Conservation (phyloP, 139 green algal genomes). For the Coelastrella sp. region DNA sequence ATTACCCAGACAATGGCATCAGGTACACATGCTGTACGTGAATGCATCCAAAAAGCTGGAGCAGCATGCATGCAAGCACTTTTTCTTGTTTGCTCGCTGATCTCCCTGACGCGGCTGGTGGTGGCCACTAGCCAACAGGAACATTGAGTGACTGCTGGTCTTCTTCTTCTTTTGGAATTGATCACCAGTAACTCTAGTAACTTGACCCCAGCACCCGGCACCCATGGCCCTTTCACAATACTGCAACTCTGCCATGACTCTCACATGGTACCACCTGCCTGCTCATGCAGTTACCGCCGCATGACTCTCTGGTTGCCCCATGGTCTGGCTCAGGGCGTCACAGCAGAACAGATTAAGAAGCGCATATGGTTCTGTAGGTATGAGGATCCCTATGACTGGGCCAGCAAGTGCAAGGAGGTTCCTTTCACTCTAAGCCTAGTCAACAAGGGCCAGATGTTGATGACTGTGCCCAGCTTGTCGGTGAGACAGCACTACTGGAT, state of each 20-base stretch:
- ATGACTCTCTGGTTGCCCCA: constrained; percentile 66
- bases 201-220: too few relatives aligned
- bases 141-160: too few relatives aligned
- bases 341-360: background rate
- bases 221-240: too few relatives aligned
- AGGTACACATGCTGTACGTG: too few relatives aligned
- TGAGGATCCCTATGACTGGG: constrained; percentile 39
- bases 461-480: constrained; percentile 35
- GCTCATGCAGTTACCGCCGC: constrained; percentile 46
- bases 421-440: constrained; percentile 26
- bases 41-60: too few relatives aligned
- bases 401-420: constrained; percentile 8
- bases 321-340: constrained; percentile 43
- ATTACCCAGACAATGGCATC: constrained; percentile 20
- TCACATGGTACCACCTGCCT: background rate
- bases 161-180: too few relatives aligned
- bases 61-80: too few relatives aligned
- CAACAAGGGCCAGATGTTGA: constrained; percentile 42
- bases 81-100: too few relatives aligned
- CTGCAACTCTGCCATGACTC: too few relatives aligned
- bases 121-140: too few relatives aligned
- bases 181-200: too few relatives aligned
- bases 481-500: constrained; percentile 38
- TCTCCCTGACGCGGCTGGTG: too few relatives aligned
- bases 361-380: constrained; percentile 40